Conservation (phyloP, 768 basidiomycete genomes). For the Agrocybe chaxingu region DNA sequence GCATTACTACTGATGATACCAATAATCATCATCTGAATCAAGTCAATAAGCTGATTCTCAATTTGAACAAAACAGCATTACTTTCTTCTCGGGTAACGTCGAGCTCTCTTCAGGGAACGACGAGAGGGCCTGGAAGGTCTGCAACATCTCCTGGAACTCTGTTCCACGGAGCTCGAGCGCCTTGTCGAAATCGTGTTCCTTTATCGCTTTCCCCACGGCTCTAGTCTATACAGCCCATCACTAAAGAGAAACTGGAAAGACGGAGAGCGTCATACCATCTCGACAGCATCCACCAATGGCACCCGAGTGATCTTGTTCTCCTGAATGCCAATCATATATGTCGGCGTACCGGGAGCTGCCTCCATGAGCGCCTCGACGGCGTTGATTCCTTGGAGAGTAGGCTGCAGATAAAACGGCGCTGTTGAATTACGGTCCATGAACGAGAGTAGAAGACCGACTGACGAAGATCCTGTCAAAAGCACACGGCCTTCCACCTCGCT, state of each 20-base stretch:
- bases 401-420: conserved; percentile 40
- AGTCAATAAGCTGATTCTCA: conserved; percentile 8
- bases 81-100: conserved; percentile 48
- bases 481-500: conserved; percentile 91
- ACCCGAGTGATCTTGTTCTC: conserved; percentile 95
- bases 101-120: conserved; percentile 48
- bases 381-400: conserved; percentile 93
- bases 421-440: background rate
- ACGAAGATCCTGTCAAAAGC: conserved; percentile 92
- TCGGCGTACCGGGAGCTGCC: conserved; percentile 85
- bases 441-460: conserved; percentile 18
- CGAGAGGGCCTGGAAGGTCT: conserved; percentile 81
- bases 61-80: conserved; percentile 19
- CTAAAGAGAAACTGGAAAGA: conserved; percentile 3
- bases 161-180: conserved; percentile 89
- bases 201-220: conserved; percentile 80
- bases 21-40: conserved; percentile 64
- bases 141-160: conserved; percentile 84
- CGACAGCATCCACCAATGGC: conserved; percentile 90
- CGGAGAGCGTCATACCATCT: conserved; percentile 49
- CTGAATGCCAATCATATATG: conserved; percentile 94
- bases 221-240: conserved; percentile 57
- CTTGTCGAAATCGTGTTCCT: conserved; percentile 76
- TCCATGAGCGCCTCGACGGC: conserved; percentile 87
- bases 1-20: too few relatives aligned